phyloP scores from a whole-genome alignment of 2,329 filamentous ascomycete species.

The Paraphaeosphaeria minitans region DNA sequence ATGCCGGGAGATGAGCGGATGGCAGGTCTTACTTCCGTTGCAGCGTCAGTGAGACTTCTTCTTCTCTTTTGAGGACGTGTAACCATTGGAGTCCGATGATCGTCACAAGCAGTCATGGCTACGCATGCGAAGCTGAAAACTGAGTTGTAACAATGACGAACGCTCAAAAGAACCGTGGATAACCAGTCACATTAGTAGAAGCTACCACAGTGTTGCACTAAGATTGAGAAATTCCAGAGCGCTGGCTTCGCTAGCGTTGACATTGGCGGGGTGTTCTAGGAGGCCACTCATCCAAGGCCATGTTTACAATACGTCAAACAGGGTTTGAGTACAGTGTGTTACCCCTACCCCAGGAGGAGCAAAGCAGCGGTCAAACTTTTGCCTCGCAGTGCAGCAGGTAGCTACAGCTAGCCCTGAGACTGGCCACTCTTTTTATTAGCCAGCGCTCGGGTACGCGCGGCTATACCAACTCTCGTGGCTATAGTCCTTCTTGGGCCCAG shows the following conservation, averaged over 20 bases:
- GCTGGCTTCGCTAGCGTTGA: background rate
- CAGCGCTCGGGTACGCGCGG: conserved; percentile 16
- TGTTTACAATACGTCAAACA: no score
- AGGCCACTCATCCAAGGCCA: background rate
- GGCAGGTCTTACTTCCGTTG: conserved; percentile 10
- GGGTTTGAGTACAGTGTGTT: background rate
- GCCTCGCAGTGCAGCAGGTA: background rate
- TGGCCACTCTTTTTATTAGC: no score
- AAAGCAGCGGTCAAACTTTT: no score
- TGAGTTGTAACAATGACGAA: background rate
- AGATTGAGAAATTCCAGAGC: background rate
- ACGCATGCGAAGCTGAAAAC: background rate
- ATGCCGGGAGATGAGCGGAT: background rate
- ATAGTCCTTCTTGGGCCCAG: conserved; percentile 77
- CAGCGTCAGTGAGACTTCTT: conserved; percentile 15
- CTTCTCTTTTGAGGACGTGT: background rate
- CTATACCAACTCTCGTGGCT: conserved; percentile 47
- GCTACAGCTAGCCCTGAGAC: no score
- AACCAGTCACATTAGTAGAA: background rate
- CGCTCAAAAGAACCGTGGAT: background rate
- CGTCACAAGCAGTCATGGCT: background rate
- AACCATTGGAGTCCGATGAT: background rate
- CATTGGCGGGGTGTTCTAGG: background rate
- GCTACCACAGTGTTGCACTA: background rate
- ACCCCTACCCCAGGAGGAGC: no score